These are phyloP conservation scores for Arthroderma sp. DNA, from an alignment of 2,329 filamentous ascomycete species.

Conservation along the genomic window DNA sequence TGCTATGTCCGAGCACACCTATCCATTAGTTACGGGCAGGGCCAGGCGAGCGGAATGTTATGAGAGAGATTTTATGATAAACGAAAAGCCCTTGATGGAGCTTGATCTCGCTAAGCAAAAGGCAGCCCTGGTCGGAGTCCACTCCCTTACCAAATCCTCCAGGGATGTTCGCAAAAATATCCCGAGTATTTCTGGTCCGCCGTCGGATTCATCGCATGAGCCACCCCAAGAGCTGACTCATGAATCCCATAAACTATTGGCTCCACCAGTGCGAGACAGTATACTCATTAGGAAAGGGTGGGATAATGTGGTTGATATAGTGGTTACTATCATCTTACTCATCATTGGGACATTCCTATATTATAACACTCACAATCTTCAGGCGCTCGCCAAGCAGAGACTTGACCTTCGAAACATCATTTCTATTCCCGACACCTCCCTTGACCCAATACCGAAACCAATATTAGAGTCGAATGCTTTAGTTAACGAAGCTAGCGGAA, in stretches of 20 bases:
- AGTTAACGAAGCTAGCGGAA: too few species aligned
- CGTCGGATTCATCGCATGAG: constrained; percentile 23
- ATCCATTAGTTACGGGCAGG: constrained; percentile 69
- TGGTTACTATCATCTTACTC: constrained; percentile 28
- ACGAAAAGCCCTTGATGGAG: constrained; percentile 26
- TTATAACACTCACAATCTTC: constrained; percentile 29
- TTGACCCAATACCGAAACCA: constrained; percentile 3
- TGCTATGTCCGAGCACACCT: constrained; percentile 73
- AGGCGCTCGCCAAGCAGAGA: constrained; percentile 30
- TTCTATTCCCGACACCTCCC: constrained; percentile 14
- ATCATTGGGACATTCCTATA: constrained; percentile 31
- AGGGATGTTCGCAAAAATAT: constrained; percentile 22
- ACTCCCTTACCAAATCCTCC: constrained; percentile 44
- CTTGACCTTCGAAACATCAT: constrained; percentile 34
- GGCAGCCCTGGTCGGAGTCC: constrained; percentile 57
- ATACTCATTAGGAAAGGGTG: constrained; percentile 34
- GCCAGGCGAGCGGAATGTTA: constrained; percentile 47
- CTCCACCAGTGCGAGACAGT: constrained; percentile 28
- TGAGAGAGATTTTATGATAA: constrained; percentile 35
- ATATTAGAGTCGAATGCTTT: not conserved
- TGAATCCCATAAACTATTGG: constrained; percentile 23
- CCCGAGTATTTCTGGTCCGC: constrained; percentile 33
- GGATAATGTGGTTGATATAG: constrained; percentile 33
- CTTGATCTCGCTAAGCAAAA: constrained; percentile 37
- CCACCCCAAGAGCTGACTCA: constrained; percentile 25